A percentile compares a stretch with the other conserved stretches of the same genome.
phyloP scores from a whole-genome alignment of 345 rosid species.

The Erodium maritimum region DNA sequence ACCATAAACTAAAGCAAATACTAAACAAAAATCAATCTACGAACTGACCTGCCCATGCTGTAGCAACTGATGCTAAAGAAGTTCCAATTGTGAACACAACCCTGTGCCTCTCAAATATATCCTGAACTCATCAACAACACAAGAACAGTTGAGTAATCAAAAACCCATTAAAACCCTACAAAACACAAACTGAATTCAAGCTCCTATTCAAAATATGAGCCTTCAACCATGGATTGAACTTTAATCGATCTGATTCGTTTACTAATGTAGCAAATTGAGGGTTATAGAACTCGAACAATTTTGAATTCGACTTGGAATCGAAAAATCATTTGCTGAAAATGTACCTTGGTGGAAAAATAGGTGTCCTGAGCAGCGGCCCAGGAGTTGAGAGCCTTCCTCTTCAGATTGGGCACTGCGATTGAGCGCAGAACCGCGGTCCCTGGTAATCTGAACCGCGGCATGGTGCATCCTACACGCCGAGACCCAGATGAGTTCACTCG shows the following conservation, averaged over 20 bases:
- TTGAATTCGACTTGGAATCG: no score
- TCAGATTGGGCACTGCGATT: slow-evolving; percentile 35
- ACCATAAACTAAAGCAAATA: neutral
- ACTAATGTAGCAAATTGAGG: no score
- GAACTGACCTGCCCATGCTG: slow-evolving; percentile 79
- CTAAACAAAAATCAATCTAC: neutral
- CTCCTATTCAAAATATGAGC: neutral
- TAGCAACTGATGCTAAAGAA: slow-evolving; percentile 81
- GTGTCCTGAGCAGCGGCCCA: slow-evolving; percentile 75
- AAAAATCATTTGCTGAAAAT: neutral
- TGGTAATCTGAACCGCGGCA: slow-evolving; percentile 56
- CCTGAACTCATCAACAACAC: slow-evolving; percentile 28
- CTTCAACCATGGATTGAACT: no score
- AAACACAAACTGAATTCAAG: slow-evolving; percentile 1
- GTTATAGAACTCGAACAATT: no score
- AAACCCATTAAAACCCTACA: slow-evolving; percentile 5
- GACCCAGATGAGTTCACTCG: slow-evolving; percentile 13
- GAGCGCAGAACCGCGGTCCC: slow-evolving; percentile 39
- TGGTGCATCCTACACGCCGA: no score
- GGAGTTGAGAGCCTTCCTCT: slow-evolving; percentile 60
- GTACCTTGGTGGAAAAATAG: slow-evolving; percentile 66
- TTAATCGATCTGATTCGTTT: no score
- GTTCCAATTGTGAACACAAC: slow-evolving; percentile 86
- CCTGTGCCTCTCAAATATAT: slow-evolving; percentile 72
- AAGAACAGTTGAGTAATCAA: neutral